Evolutionary conservation across 345 rosid genomes (phyloP), one percentile per base, ranked within the genome.

Genomic region (Aegle marmelos): DNA sequence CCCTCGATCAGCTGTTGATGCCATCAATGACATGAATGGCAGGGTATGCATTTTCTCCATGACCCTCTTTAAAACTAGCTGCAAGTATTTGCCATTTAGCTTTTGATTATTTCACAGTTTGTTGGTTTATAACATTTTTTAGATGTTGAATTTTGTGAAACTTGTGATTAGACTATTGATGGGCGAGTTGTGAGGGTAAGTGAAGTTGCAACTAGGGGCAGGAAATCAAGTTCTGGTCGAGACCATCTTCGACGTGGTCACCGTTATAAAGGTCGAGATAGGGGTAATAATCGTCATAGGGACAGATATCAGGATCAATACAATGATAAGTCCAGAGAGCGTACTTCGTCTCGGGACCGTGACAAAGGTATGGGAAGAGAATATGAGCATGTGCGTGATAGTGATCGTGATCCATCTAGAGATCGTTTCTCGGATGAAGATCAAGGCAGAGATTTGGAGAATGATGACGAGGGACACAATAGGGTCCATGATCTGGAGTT

Each of bases 21-120:
- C 99, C 73, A 93, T 95, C 62, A 85, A 73, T 73, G 92, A 90
- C 80, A 93, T 92, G 99, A 83, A 95, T 81, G 99, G 96, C 75
- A 86, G 91, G 94, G 99, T 95, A 92, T 75, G 78, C 9, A 13
- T 79, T 81, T 81, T 77, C 22, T 73, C 53, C 53, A 60, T 72
- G 36, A 2, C 36, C 68, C 21, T 74, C 63, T 69, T 45, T 27
- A 27, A 24, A 22, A 13, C 10, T 50, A 24, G 24, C 68, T 61
- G n/a, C 22, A 36, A 71, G n/a, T n/a, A 31, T 37, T 67, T 67
- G 5, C 13, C 6, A 41, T 53, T 30, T 31, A 54, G 2, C 6
- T 9, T 71, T 62, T 41, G 6, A 16, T 76, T 80, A n/a, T n/a
- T 5, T 9, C 5, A 14, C 45, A 2, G 27, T 53, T 31, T 48